Base-by-base conservation (phyloP, 164 flowering plant species). In the Annona squamosa region DNA sequence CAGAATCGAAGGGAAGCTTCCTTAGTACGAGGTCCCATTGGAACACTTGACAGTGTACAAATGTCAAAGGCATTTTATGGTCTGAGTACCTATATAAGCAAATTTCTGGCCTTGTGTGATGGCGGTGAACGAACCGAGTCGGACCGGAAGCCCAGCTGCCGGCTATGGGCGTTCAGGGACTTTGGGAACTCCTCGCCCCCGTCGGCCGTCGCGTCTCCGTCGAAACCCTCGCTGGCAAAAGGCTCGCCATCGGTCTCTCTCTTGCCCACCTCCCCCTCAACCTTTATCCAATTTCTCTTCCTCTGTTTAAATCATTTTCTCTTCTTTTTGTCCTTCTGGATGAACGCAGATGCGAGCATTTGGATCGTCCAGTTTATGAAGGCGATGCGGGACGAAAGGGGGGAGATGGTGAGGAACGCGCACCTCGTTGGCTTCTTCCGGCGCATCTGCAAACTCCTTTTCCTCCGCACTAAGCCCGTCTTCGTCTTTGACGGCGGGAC, bases 351-450 rank as follows among this genome's bases (percentile, higher is more conserved):
- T 80, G 97, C 99, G 71, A 94, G 99, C 74, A 94, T 94, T 70
- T 94, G 99, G 99, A 89, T 94, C 89, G 78, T 94, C 13, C 99
- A 94, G 78, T 94, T 94, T 72, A 91, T 94, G 91, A 94, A 94
- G 84, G 97, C 99, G 63, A 94, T 94, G 99, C 80, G 99, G 69
- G 99, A 94, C 74, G 99, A 94, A 76, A 88, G 79, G 74, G 99
- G 99, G 6, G 98, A 94, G 70, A 94, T 94, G 99, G 87, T 92
- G 19, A 85, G 89, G 69, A 91, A 94, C 73, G 99, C 94, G 26
- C 99, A 95, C 71, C 48, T 95, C 70, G 18, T 95, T 7, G 99
- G 99, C 41, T 95, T 95, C 75, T 93, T 95, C 74, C 86, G 99
- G 2, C 84, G 98, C 19, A 93, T 95, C 48, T 95, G 99, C 84